Evolutionary conservation across 352 stramenopile species (phyloP).

Genomic region (Phytophthora fragariae): DNA sequence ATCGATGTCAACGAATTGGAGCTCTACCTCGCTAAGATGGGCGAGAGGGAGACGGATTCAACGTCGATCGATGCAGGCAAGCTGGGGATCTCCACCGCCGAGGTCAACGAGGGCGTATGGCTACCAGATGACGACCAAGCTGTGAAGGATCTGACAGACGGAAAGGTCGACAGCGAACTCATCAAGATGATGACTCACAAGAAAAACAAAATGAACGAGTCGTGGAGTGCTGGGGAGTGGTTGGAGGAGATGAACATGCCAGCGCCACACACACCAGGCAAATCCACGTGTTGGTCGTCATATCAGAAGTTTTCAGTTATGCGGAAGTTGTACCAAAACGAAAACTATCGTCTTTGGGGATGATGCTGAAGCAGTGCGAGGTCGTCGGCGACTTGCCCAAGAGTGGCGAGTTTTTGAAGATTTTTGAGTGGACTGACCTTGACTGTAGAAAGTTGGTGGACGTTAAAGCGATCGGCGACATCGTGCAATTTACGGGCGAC

Average conservation of each 20-base stretch:
- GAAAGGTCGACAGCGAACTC: background rate
- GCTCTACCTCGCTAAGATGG: too few relatives aligned
- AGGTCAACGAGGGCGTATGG: background rate
- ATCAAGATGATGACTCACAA: too few relatives aligned
- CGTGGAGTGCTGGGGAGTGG: too few relatives aligned
- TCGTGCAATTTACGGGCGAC: conserved; percentile 4
- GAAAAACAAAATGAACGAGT: too few relatives aligned
- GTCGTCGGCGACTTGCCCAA: background rate
- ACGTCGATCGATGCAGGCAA: too few relatives aligned
- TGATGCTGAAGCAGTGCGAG: background rate
- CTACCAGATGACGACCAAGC: background rate
- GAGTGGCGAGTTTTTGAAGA: background rate
- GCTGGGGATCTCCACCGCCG: too few relatives aligned
- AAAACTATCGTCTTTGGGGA: background rate
- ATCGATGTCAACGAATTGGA: too few relatives aligned
- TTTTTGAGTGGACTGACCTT: conserved; percentile 6
- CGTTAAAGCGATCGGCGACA: conserved; percentile 2
- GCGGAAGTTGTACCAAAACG: background rate
- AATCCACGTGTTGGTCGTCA: background rate
- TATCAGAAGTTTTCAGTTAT: background rate
- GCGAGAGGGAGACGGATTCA: too few relatives aligned
- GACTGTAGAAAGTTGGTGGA: background rate
- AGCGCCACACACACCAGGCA: background rate
- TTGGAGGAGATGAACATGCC: too few relatives aligned
- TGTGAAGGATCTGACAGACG: background rate